Percentiles rank a stretch among this genome's conserved stretches.
Evolutionary conservation across 352 stramenopile species (phyloP).

Genomic region (Phytophthora fragariae): DNA sequence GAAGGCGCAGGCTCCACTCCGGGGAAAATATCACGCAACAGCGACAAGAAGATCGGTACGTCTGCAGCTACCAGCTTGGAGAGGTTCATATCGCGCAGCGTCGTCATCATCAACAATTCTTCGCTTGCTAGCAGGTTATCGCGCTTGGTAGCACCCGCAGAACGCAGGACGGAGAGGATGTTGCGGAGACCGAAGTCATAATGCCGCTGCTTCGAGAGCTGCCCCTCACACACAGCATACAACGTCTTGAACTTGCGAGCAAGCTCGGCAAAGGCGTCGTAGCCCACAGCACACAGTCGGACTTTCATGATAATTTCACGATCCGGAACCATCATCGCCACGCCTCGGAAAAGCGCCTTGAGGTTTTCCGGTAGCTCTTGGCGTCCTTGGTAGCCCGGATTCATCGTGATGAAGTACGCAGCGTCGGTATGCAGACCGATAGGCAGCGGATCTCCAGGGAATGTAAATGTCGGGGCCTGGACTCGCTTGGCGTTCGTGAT

Average conservation of each 20-base stretch:
- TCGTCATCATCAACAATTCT: conserved; percentile 95
- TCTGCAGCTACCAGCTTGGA: conserved; percentile 94
- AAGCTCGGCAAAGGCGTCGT: conserved; percentile 92
- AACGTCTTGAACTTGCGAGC: conserved; percentile 96
- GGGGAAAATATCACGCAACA: conserved; percentile 91
- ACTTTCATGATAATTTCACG: conserved; percentile 96
- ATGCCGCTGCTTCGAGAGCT: conserved; percentile 93
- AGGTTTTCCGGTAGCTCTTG: conserved; percentile 94
- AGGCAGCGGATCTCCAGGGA: conserved; percentile 67
- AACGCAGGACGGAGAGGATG: conserved; percentile 96
- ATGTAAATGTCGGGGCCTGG: conserved; percentile 59
- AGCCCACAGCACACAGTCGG: conserved; percentile 95
- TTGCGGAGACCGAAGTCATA: conserved; percentile 96
- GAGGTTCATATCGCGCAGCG: conserved; percentile 94
- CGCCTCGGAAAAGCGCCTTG: conserved; percentile 93
- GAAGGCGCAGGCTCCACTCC: conserved; percentile 56
- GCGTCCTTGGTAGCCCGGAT: conserved; percentile 93
- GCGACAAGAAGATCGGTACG: conserved; percentile 92
- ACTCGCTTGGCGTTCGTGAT: conserved; percentile 81
- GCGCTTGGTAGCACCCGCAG: conserved; percentile 94
- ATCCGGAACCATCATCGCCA: conserved; percentile 98
- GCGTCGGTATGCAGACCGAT: conserved; percentile 70
- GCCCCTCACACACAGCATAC: conserved; percentile 95
- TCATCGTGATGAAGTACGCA: conserved; percentile 95
- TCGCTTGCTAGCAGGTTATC: conserved; percentile 94